Base-by-base conservation (phyloP, 1,284 basidiomycete genomes). In the Microbotryum violaceum region DNA sequence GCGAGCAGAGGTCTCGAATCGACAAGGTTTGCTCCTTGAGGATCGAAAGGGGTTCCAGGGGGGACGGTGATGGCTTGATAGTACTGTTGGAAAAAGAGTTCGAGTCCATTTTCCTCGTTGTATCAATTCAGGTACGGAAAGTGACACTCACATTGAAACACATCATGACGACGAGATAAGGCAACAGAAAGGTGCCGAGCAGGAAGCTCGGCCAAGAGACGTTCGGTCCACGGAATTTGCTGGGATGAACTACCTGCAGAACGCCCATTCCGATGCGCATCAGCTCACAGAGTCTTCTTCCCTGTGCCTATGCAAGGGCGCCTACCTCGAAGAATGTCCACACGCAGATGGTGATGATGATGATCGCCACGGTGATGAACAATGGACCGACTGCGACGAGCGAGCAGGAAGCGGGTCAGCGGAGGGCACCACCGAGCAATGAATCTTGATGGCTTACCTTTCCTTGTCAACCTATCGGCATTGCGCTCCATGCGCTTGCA, bases 341-440 rank as follows among this genome's bases (percentile, higher is more conserved):
- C 0, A 83, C 79, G 27, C 89, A 91, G 1, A 80, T 73, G 4
- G 79, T 75, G 46, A 93, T 84, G 49, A 97, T 80, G 7, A 84
- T 68, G 66, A 86, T 79, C 18, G 91, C 92, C 27, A 92, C 78
- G 0, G 77, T 81, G 56, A 97, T 83, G 75, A 97, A 97, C 70
- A 88, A 82, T 0, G 92, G 92, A 0, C 94, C 93, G 18, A 90
- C 92, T 50, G 49, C 54, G 45, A 20, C 59, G 29, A 54, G 63
- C 61, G 12, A 46, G 33, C 4, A 53, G 20, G 47, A 27, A n/a
- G 27, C 29, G 18, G 18, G 53, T 29, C 31, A 45, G 29, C 42
- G 16, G 18, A 25, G 25, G 7, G 49, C 5, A 42, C 18, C 27
- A 31, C 16, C 20, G n/a, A 4, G 9, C 49, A 29, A 49, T 27